A percentile compares a stretch with the other conserved stretches of the same genome.
Evolutionary conservation across 2,329 filamentous ascomycete genomes (phyloP).

Genomic region (Sarocladiaceae sp.): DNA sequence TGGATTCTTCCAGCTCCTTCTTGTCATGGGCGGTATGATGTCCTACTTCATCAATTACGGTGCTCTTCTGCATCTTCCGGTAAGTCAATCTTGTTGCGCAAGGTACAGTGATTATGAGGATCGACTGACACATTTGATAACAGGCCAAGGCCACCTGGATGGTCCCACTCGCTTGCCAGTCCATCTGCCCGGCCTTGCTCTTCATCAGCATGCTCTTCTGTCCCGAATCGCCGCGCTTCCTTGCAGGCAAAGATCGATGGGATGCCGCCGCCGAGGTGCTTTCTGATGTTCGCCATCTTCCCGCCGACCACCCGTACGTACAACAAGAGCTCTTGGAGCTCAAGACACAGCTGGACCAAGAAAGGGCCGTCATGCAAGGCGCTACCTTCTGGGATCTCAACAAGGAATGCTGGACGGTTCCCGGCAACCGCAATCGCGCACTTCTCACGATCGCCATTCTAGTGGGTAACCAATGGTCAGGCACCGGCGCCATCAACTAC

Average conservation of each 20-base stretch:
- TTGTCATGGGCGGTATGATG: constrained; percentile 46
- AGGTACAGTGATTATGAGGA: too few species aligned
- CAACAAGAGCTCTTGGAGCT: constrained; percentile 28
- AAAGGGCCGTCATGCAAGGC: constrained; percentile 17
- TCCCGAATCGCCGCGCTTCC: constrained; percentile 57
- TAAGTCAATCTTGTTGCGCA: too few species aligned
- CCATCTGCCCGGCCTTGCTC: constrained; percentile 50
- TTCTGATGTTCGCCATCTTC: constrained; percentile 28
- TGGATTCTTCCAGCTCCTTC: constrained; percentile 57
- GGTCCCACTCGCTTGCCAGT: constrained; percentile 54
- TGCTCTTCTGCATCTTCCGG: constrained; percentile 32
- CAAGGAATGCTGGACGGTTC: constrained; percentile 16
- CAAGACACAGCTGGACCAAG: constrained; percentile 22
- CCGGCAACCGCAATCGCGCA: constrained; percentile 18
- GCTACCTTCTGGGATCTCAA: constrained; percentile 13
- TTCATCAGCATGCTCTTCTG: constrained; percentile 51
- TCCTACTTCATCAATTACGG: constrained; percentile 54
- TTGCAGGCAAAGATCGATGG: constrained; percentile 54
- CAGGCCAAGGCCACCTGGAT: constrained; percentile 36
- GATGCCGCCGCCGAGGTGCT: constrained; percentile 37
- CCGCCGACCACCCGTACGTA: constrained; percentile 30
- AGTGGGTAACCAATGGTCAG: constrained; percentile 21
- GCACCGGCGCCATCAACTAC: constrained; percentile 42
- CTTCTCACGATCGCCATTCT: constrained; percentile 21
- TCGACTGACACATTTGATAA: neutral